Conservation (phyloP, 148 eudicot species). For the Rhododendron mucronatum region DNA sequence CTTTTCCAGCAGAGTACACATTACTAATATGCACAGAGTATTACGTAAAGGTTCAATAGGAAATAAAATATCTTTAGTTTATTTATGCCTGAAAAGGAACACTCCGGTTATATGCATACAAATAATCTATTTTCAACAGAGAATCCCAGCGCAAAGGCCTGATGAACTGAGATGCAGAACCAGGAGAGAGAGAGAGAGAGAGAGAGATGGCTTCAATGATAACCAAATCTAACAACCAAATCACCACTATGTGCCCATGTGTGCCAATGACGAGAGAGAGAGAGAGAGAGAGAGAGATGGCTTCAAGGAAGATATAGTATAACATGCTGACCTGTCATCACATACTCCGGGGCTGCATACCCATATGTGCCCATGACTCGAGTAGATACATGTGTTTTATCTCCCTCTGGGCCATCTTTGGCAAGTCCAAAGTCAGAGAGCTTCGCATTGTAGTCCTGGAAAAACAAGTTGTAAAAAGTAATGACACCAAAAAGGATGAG, state of each 20-base stretch:
- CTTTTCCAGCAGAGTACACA: not conserved
- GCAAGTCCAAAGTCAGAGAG: conserved; percentile 59
- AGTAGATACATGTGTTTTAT: conserved; percentile 45
- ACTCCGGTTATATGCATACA: not conserved
- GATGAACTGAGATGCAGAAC: not conserved
- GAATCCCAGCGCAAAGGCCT: not conserved
- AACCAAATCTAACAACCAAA: not conserved
- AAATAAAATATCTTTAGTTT: not conserved
- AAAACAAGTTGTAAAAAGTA: not conserved
- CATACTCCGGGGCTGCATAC: conserved; percentile 48
- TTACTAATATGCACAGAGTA: not conserved
- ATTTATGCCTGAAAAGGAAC: not conserved
- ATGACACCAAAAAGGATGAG: not conserved
- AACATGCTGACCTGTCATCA: conserved; percentile 35
- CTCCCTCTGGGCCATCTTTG: conserved; percentile 51
- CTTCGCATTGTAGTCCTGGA: conserved; percentile 47
- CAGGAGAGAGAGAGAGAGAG: not conserved
- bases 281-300: not conserved
- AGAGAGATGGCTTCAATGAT: not conserved
- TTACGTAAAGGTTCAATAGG: not conserved
- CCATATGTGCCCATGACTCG: conserved; percentile 53
- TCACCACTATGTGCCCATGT: too few relatives aligned
- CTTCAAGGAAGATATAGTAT: not conserved
- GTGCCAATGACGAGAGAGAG: too few relatives aligned
- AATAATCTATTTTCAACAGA: not conserved